Evolutionary conservation across 2,329 filamentous ascomycete genomes (phyloP).

Genomic region (Stagonosporopsis vannaccii): DNA sequence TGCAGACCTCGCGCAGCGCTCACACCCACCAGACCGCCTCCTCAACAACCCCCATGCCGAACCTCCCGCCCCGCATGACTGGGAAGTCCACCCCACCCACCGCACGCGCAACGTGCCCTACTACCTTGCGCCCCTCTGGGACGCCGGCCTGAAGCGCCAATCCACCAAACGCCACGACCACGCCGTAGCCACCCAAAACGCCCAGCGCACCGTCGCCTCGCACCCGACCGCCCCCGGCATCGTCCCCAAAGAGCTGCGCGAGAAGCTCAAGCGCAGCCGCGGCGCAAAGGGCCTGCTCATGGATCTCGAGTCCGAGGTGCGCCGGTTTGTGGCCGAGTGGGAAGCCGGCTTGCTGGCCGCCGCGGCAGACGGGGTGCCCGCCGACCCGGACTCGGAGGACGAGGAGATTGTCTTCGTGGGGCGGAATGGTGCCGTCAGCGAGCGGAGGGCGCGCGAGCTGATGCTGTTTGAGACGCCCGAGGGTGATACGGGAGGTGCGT

Average conservation of each 20-base stretch:
- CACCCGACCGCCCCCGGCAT: constrained; percentile 55
- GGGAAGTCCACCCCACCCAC: constrained; percentile 82
- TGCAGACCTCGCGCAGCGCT: too few species aligned
- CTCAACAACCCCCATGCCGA: constrained; percentile 85
- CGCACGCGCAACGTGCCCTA: constrained; percentile 82
- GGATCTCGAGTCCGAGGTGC: constrained; percentile 83
- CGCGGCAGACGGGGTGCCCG: constrained; percentile 54
- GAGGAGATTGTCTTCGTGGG: constrained; percentile 95
- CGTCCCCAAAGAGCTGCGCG: constrained; percentile 81
- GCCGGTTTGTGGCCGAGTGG: constrained; percentile 73
- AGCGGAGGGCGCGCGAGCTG: constrained; percentile 66
- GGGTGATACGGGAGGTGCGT: constrained; percentile 77
- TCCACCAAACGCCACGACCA: constrained; percentile 53
- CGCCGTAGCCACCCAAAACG: constrained; percentile 42
- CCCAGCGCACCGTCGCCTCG: constrained; percentile 45
- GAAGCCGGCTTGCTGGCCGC: constrained; percentile 61
- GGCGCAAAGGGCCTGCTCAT: constrained; percentile 82
- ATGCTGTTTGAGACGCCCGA: constrained; percentile 83
- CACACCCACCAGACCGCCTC: constrained; percentile 73
- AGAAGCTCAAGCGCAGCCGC: constrained; percentile 79
- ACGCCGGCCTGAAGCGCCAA: constrained; percentile 60
- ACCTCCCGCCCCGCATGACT: constrained; percentile 82
- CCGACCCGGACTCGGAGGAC: constrained; percentile 67
- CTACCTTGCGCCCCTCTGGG: constrained; percentile 87
- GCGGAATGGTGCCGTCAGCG: constrained; percentile 62